Evolutionary conservation across 2,329 filamentous ascomycete genomes (phyloP), one percentile per base, ranked within the genome.

Genomic region (Talaromyces sp.): DNA sequence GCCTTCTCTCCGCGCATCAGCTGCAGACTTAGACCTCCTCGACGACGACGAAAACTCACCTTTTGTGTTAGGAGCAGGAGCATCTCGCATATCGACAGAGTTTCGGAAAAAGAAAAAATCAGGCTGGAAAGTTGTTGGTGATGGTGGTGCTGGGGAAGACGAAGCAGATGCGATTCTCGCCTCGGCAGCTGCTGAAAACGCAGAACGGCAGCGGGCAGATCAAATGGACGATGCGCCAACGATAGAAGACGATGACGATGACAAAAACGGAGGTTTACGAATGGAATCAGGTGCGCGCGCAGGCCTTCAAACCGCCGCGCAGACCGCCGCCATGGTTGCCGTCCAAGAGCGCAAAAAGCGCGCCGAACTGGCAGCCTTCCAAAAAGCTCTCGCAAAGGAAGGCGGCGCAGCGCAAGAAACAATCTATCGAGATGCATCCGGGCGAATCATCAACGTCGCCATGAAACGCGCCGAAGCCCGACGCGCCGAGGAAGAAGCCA

Each of bases 361-460:
- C 66, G 70, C 75, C 47, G 79, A 80, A 40, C 77, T 78, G 16
- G 80, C 79, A 2, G 72, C 78, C 1, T 59, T 62, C 10, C 34
- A 60, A 28, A 23, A 16, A 2, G 23, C 33, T 2, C 23, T 30
- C 10, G 78, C 59, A 62, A 68, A 56, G 73, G 69, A 57, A 31
- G 68, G 76, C 36, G 81, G 78, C 62, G 56, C 70, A 75, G 51
- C 75, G 74, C 84, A 89, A 69, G 92, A 97, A 76, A 96, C 94
- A 0, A 92, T 97, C 28, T 97, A 98, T 74, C 90, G 95, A 68
- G 95, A 99, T 76, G 95, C 96, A 10, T 95, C 90, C 3, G 95
- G 95, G 12, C 85, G 93, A n/a, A 88, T 96, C 60, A 93, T 99
- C 65, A 96, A 99, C 71, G 86, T 98, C 28, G 88, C 89, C 18